Evolutionary conservation across 2,329 filamentous ascomycete species (phyloP).

Genomic region (Xenosphaeropsis pyriputrescens): DNA sequence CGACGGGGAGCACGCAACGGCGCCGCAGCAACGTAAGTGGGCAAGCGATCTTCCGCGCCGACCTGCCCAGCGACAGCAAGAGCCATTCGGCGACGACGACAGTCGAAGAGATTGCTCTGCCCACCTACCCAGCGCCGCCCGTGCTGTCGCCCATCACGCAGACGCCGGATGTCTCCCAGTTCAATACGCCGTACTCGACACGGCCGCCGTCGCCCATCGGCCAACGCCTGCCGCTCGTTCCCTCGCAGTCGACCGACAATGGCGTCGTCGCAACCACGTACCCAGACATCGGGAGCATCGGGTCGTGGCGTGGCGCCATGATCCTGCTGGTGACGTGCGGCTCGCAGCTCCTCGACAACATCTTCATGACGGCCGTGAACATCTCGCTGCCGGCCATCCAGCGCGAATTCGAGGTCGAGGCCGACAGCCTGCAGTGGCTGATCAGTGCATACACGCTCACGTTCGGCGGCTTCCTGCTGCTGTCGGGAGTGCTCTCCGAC

Average conservation of each 20-base stretch:
- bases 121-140: too few species aligned
- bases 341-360: slow-evolving; percentile 26
- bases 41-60: too few species aligned
- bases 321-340: slow-evolving; percentile 24
- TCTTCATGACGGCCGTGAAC: slow-evolving; percentile 27
- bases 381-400: slow-evolving; percentile 25
- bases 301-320: slow-evolving; percentile 22
- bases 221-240: too few species aligned
- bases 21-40: too few species aligned
- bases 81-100: too few species aligned
- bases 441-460: slow-evolving; percentile 25
- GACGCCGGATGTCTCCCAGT: too few species aligned
- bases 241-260: not conserved
- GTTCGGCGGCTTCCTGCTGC: slow-evolving; percentile 21
- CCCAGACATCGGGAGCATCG: slow-evolving; percentile 19
- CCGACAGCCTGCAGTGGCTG: slow-evolving; percentile 23
- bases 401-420: slow-evolving; percentile 19
- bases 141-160: too few species aligned
- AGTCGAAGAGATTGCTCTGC: too few species aligned
- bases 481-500: slow-evolving; percentile 20
- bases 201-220: too few species aligned
- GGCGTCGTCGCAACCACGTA: slow-evolving; percentile 2
- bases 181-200: too few species aligned
- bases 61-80: too few species aligned
- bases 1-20: too few species aligned